Evolutionary conservation across 2,329 filamentous ascomycete genomes (phyloP), one percentile per base, ranked within the genome.

Genomic region (Hymenoscyphus fructigenus): DNA sequence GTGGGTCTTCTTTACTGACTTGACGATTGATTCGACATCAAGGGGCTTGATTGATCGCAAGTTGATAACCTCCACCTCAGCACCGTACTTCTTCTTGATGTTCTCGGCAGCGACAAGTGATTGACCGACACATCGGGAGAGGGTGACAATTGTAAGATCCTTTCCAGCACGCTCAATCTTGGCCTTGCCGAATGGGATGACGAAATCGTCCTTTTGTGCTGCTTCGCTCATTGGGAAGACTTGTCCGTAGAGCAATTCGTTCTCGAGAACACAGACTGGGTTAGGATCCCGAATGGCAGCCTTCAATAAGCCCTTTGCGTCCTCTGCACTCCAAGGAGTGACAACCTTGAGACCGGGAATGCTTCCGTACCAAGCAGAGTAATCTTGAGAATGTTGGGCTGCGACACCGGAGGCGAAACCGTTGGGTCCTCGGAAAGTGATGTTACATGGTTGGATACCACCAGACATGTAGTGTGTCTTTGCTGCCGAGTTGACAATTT

Each of bases 391-490:
- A 85, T 99, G 95, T 85, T 99, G 95, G 67, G 95, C 95, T 70
- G 83, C 95, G 75, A 99, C 95, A 86, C 95, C 95, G 67, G 94
- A 78, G 68, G 95, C 95, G 80, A 99, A 99, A 76, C 95, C 95
- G 83, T 99, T 99, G 81, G 95, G 95, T 62, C 95, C 95, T 78
- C 95, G 93, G 90, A 99, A 99, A 74, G 95, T 98, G 82, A 99
- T 94, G 85, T 98, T 98, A 84, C 95, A 99, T 75, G 95, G 95
- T 83, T 99, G 95, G 80, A 97, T 98, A 80, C 95, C 95, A 75
- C 95, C 95, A 70, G 95, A 98, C 95, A 99, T 99, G 86, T 99
- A 99, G 77, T 99, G 94, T 65, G 95, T 99, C 87, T 99, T 99
- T 77, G 93, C 95, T 74, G 86, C 95, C 59, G 94, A 98, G 88